Conservation (phyloP, 148 eudicot species). For the Amaranthus palmeri region DNA sequence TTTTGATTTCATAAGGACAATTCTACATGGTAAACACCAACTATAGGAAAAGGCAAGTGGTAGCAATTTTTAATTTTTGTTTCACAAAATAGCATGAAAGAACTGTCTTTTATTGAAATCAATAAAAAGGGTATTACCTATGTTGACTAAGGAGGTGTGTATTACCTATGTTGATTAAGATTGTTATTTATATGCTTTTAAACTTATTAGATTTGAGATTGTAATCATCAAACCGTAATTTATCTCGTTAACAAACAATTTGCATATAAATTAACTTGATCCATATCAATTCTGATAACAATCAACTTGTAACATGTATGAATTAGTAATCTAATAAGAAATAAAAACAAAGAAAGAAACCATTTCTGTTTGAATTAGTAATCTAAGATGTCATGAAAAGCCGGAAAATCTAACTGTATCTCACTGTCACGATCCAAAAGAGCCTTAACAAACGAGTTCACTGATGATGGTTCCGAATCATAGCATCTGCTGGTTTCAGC, state of each 20-base stretch:
- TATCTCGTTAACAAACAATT: not conserved
- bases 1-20: too few species aligned
- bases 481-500: not conserved
- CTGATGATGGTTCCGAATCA: slow-evolving; percentile 27
- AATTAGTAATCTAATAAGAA: slow-evolving; percentile 4
- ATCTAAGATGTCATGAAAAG: slow-evolving; percentile 45
- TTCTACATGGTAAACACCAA: too few species aligned
- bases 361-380: too few species aligned
- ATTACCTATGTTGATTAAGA: slow-evolving; percentile 13
- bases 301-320: not conserved
- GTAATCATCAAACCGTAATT: slow-evolving; percentile 13
- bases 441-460: slow-evolving; percentile 57
- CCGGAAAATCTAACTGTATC: slow-evolving; percentile 55
- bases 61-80: too few species aligned
- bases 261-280: not conserved
- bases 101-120: too few species aligned
- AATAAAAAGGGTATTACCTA: too few species aligned
- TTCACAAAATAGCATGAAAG: too few species aligned
- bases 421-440: slow-evolving; percentile 63
- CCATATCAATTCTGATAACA: not conserved
- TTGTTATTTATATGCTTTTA: not conserved
- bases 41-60: too few species aligned
- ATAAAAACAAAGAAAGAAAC: not conserved
- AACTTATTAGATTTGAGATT: slow-evolving; percentile 4
- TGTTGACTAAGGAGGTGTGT: slow-evolving; percentile 36